Base-by-base conservation (phyloP, 441 rosid genomes). In the Aleurites moluccanus region DNA sequence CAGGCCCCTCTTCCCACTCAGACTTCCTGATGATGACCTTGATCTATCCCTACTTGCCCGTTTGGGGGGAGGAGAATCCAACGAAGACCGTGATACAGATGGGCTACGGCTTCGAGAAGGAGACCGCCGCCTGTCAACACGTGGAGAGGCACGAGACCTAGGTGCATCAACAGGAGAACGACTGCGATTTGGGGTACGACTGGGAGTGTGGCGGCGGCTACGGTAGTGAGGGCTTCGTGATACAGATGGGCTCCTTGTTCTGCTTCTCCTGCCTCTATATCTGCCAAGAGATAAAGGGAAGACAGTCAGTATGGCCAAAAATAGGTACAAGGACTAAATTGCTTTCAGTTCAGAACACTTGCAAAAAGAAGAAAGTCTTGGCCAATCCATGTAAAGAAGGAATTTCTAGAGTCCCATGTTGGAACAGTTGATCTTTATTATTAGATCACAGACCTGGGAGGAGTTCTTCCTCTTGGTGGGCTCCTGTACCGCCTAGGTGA, bases 401-500 rank as follows among this genome's bases (percentile, higher is more conserved):
- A 4, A 44, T 50, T 47, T 38, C 55, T 18, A 16, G 15, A 4
- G 18, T 33, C 47, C 4, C 59, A 33, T 7, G 18, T 45, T 8
- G 21, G 4, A 49, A n/a, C 21, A 45, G 38, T 74, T 27, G 8
- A 52, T 25, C 67, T 47, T 13, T 4, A 44, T 52, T 52, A 52
- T 6, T 21, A 75, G 14, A 78, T 59, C 42, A 69, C 75, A 49
- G 25, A 96, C 99, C 99, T 93, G 33, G 86, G 94, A 72, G 98
- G 93, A 75, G 93, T 89, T 85, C 98, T 89, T 85, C 89, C 92
- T 80, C 97, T 87, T 57, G 85, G 86, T 27, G 97, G 97, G 72
- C 96, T 91, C 80, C 96, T 85, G 68, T 69, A 90, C 23, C 93
- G 97, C 89, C 97, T 87, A 8, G 99, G 98, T 8, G 99, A 96